Evolutionary conservation across 441 rosid genomes (phyloP).

Genomic region (Erysimum pusillum): DNA sequence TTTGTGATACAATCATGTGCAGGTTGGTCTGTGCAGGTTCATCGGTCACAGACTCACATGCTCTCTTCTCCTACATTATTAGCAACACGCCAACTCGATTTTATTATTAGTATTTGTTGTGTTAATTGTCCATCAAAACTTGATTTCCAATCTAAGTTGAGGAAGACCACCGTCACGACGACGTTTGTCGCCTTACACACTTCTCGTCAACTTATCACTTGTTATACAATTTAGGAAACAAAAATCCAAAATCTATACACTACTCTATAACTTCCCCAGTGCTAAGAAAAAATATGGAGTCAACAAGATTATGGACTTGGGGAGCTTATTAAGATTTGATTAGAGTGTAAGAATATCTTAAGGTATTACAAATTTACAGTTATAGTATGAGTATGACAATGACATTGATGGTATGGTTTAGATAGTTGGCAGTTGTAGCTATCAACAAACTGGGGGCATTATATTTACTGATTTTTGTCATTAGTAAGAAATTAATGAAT

Average conservation of each 20-base stretch:
- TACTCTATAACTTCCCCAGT: not conserved
- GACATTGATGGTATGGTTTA: slow-evolving; percentile 19
- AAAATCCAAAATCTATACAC: not conserved
- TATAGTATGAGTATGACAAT: not conserved
- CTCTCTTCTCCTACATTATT: slow-evolving; percentile 40
- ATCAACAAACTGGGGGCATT: not conserved
- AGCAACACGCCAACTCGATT: slow-evolving; percentile 43
- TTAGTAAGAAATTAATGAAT: slow-evolving; percentile 36
- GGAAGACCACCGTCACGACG: slow-evolving; percentile 45
- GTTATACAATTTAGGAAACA: not conserved
- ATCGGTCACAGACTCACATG: slow-evolving; percentile 45
- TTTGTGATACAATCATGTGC: slow-evolving; percentile 43
- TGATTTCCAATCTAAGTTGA: slow-evolving; percentile 25
- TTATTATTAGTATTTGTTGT: not conserved
- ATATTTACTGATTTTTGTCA: slow-evolving; percentile 21
- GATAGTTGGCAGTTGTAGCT: slow-evolving; percentile 42
- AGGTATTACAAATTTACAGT: not conserved
- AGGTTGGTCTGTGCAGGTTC: slow-evolving; percentile 45
- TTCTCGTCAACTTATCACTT: slow-evolving; percentile 14
- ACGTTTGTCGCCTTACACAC: slow-evolving; percentile 22
- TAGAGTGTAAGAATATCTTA: not conserved
- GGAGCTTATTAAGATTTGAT: not conserved
- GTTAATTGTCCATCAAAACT: slow-evolving; percentile 31
- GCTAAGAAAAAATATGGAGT: not conserved
- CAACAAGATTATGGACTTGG: not conserved